Evolutionary conservation across 495 filamentous ascomycete species (phyloP), one percentile per base, ranked within the genome.

Genomic region (Xylaria nigripes): DNA sequence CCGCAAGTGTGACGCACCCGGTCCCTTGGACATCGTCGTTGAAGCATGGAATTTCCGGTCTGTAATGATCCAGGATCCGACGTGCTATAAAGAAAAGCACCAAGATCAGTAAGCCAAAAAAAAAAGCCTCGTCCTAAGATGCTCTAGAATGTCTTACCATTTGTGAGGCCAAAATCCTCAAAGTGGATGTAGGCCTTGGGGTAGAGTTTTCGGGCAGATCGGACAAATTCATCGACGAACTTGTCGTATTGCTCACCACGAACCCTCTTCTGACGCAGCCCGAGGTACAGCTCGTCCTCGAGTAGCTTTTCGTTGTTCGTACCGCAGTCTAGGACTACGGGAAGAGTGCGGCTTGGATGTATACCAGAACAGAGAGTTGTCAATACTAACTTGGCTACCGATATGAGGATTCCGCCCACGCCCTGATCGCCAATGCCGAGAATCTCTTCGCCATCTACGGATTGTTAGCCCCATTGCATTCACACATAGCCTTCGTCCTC

Each of bases 21-120:
- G 90, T 95, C 2, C 90, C 90, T 65, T 95, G 90, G 1, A 95
- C 84, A 68, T 95, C 90, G 49, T 95, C 90, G 55, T 95, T 95
- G 75, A 95, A 93, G 65, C 89, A 95, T 0, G 90, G 74, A 6
- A 94, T 82, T 19, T 85, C 55, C 0, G 82, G 72, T 5, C 81
- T 74, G 58, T 89, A 94, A 30, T 78, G 82, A 51, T 95, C 86
- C 7, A 95, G 72, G 4, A 95, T 81, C 18, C 85, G 76, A 27
- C 84, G 68, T 29, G 69, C 69, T 78, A n/a, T n/a, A 34, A 9
- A 40, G 4, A 38, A 21, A 16, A 22, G 1, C 5, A 18, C 38
- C 18, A 38, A 3, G 21, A 1, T n/a, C 10, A 38, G 25, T 12
- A 21, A 45, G 15, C 32, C 32, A 13, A 15, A 45, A 1, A 44